Evolutionary conservation across 148 eudicot genomes (phyloP).

Genomic region (Rhododendron ferrugineum): DNA sequence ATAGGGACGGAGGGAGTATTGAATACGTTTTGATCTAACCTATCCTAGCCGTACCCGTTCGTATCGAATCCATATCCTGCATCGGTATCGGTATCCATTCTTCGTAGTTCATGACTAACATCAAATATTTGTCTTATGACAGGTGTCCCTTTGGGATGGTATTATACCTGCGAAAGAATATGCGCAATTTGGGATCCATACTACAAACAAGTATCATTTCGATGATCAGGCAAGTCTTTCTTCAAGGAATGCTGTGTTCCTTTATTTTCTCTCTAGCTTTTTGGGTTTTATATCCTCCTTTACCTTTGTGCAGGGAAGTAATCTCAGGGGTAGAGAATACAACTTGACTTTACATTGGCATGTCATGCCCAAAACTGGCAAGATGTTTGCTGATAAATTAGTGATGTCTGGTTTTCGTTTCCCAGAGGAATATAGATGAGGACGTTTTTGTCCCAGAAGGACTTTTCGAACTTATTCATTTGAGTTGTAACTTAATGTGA

Average conservation of each 20-base stretch:
- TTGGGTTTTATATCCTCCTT: background rate
- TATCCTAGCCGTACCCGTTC: background rate
- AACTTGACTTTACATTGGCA: slow-evolving; percentile 96
- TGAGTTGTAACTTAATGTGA: background rate
- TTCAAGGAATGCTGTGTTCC: background rate
- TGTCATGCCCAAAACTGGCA: slow-evolving; percentile 99
- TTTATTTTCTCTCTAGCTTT: background rate
- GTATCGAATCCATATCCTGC: background rate
- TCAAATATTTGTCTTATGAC: background rate
- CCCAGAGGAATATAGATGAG: slow-evolving; percentile 59
- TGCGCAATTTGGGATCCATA: slow-evolving; percentile 56
- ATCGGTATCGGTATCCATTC: too few relatives aligned
- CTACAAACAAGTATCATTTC: slow-evolving; percentile 75
- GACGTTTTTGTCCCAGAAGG: background rate
- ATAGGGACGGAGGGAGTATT: too few relatives aligned
- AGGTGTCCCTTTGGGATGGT: slow-evolving; percentile 94
- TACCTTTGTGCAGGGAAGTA: slow-evolving; percentile 53
- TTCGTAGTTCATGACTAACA: background rate
- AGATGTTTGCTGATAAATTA: slow-evolving; percentile 80
- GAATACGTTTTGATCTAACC: background rate
- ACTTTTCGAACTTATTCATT: background rate
- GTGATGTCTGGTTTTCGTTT: slow-evolving; percentile 69
- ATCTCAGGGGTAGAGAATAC: slow-evolving; percentile 67
- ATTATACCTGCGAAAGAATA: slow-evolving; percentile 70
- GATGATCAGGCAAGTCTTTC: slow-evolving; percentile 56